Base-by-base conservation (phyloP, 805 yeast species). In the Metschnikowia kunwiensis region DNA sequence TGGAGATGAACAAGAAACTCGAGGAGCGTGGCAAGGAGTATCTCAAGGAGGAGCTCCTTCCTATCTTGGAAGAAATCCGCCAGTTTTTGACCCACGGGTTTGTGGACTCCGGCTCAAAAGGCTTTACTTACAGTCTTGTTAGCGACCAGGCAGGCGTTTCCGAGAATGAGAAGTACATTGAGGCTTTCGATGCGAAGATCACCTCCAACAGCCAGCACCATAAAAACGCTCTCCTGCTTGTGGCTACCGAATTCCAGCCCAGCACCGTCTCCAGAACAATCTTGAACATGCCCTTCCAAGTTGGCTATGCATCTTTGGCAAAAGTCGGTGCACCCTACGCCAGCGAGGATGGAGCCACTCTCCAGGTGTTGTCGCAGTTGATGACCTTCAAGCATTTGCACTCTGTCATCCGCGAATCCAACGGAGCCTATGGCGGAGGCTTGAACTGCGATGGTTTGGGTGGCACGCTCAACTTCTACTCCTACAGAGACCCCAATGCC, bases 371-470 rank as follows among this genome's bases (percentile, higher is more conserved):
- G 30, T 74, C 96, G 1, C 89, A 83, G 49, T 58, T 93, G 40
- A 59, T 88, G 48, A 82, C 95, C 0, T 89, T 82, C 61, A 86
- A 84, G 53, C 77, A 85, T 48, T 65, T 93, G 32, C 98, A 93
- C 59, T 76, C 86, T 9, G 95, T 88, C 46, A 79, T 93, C 24
- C 76, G 98, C 47, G 98, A 93, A 55, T 79, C 91, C 53, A 96
- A 96, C 39, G 98, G 98, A 41, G 98, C 98, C 0, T 93, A 93
- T 55, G 98, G 98, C 6, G 97, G 96, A 5, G 98, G 98, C 4
- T 84, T 95, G 4, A 64, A 75, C 6, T 93, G 81, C 57, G 85
- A 82, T 55, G 87, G 91, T 0, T 56, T 86, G 15, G 86, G 84
- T 33, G 97, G 97, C 0, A 51, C 80, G 2, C 77, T 91, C 52